Evolutionary conservation across 192 early-diverging fungal genomes (phyloP).

Genomic region (Coemansia sp.): DNA sequence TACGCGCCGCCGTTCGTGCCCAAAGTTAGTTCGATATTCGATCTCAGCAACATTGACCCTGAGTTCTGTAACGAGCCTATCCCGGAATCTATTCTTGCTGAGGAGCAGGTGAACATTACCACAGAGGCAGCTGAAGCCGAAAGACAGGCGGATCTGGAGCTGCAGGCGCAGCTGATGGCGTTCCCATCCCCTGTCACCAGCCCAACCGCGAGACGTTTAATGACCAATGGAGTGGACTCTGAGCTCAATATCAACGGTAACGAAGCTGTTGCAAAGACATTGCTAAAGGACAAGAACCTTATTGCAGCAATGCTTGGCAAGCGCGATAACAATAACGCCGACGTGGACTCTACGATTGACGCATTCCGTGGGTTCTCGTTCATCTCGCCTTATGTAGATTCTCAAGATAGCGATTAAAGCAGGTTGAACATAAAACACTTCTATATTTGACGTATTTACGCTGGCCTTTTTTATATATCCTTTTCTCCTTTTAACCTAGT

Average conservation of each 20-base stretch:
- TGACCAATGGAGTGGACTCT: not conserved
- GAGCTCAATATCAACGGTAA: not conserved
- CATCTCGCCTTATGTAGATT: constrained; percentile 39
- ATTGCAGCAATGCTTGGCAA: constrained; percentile 13
- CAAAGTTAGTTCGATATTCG: constrained; percentile 49
- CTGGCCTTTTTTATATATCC: too few species aligned
- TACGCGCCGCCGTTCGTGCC: constrained; percentile 65
- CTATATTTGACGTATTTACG: not conserved
- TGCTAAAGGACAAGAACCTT: constrained; percentile 1
- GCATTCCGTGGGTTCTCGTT: constrained; percentile 53
- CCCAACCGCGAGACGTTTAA: constrained; percentile 1
- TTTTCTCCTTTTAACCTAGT: too few species aligned
- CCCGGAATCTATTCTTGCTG: constrained; percentile 21
- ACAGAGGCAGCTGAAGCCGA: constrained; percentile 27
- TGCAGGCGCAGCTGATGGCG: constrained; percentile 28
- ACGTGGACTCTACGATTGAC: constrained; percentile 28
- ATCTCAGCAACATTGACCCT: constrained; percentile 42
- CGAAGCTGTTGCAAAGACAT: not conserved
- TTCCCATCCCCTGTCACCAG: constrained; percentile 19
- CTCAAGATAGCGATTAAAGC: constrained; percentile 17
- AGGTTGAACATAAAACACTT: too few species aligned
- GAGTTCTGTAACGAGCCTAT: constrained; percentile 49
- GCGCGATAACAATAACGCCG: constrained; percentile 8
- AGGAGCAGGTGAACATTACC: constrained; percentile 21
- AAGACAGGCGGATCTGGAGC: constrained; percentile 20